phyloP scores from a whole-genome alignment of 129 eudicot genomes.

The Tagetes patula region DNA sequence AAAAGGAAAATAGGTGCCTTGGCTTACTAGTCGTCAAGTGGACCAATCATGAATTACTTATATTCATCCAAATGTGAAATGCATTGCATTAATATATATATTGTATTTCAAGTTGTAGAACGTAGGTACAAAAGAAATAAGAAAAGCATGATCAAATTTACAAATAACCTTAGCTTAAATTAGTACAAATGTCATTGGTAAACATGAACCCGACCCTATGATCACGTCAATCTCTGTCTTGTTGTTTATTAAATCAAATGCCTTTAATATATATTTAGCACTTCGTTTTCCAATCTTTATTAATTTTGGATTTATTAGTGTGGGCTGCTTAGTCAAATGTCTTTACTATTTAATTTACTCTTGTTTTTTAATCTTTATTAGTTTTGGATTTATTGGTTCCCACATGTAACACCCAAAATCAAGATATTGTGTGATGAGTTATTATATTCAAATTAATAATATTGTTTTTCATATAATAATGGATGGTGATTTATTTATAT shows the following conservation, averaged over 20 bases:
- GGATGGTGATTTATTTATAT: background rate
- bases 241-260: background rate
- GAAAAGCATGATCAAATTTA: background rate
- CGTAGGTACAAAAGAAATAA: background rate
- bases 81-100: background rate
- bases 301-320: conserved; percentile 13
- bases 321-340: conserved; percentile 7
- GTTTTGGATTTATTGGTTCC: background rate
- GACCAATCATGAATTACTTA: too few species aligned
- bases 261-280: background rate
- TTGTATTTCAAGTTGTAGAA: background rate
- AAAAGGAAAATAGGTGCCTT: too few species aligned
- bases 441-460: background rate
- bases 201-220: background rate
- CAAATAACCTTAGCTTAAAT: background rate
- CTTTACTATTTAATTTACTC: background rate
- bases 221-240: conserved; percentile 1
- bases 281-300: conserved; percentile 13
- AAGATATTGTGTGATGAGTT: background rate
- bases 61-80: too few species aligned
- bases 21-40: too few species aligned
- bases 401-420: background rate
- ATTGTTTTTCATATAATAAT: background rate
- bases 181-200: background rate
- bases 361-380: background rate